A percentile compares a stretch with the other conserved stretches of the same genome.
Conservation (phyloP, 176 grass and related monocot species). For the Canna indica region DNA sequence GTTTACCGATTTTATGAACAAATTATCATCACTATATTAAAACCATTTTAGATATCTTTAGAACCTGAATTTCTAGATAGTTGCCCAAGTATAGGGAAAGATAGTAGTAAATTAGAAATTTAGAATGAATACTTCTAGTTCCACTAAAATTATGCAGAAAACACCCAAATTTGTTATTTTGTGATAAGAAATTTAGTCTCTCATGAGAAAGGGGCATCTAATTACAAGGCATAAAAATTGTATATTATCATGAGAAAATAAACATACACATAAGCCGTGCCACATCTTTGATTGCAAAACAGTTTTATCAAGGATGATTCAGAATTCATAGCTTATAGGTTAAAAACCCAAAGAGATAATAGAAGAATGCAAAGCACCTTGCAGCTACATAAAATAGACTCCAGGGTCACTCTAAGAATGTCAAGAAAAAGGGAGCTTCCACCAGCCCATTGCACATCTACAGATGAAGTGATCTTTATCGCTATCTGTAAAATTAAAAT, state of each 20-base stretch:
- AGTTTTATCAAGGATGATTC: neutral
- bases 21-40: too few species aligned
- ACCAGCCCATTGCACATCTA: conserved; percentile 44
- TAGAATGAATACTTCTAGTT: too few species aligned
- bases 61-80: too few species aligned
- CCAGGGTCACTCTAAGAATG: conserved; percentile 26
- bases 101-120: too few species aligned
- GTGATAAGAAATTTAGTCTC: neutral
- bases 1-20: too few species aligned
- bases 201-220: neutral
- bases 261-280: neutral
- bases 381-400: conserved; percentile 28
- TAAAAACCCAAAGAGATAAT: too few species aligned
- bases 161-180: neutral
- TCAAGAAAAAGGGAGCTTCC: conserved; percentile 35
- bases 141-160: too few species aligned
- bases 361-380: conserved; percentile 31
- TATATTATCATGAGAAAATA: neutral
- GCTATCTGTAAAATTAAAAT: conserved; percentile 36
- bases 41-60: too few species aligned
- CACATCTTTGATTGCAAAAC: neutral
- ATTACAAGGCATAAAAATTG: neutral
- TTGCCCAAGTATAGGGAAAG: too few species aligned
- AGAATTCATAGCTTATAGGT: neutral
- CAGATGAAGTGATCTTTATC: conserved; percentile 45